A percentile compares a stretch with the other conserved stretches of the same genome.
Conservation (phyloP, 768 basidiomycete species). For the Tubosaeta sp. region DNA sequence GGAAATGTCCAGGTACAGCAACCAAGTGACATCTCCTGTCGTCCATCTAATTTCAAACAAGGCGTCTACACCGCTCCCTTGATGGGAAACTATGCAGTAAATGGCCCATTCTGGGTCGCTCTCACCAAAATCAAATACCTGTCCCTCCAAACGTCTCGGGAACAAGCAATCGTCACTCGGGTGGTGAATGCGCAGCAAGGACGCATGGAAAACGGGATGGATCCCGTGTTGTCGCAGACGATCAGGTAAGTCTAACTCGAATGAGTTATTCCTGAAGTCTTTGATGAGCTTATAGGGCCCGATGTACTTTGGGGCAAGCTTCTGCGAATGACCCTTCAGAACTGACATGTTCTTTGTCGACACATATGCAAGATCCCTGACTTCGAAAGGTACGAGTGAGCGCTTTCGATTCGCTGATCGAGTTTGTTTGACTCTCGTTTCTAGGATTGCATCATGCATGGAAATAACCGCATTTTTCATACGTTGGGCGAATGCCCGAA, state of each 20-base stretch:
- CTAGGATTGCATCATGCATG: conserved; percentile 32
- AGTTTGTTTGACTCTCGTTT: conserved; percentile 32
- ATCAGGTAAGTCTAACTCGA: conserved; percentile 3
- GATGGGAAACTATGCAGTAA: no score
- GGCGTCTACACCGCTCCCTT: no score
- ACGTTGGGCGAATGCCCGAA: conserved; percentile 21
- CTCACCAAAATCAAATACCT: not conserved
- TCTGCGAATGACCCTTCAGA: no score
- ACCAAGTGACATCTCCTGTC: no score
- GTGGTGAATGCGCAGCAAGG: conserved; percentile 21
- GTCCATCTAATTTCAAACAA: no score
- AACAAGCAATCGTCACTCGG: conserved; percentile 27
- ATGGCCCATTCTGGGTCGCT: no score
- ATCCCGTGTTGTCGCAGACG: conserved; percentile 23
- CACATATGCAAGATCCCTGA: no score
- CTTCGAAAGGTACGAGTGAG: not conserved
- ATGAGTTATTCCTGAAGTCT: no score
- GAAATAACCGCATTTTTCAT: conserved; percentile 27
- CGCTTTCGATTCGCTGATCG: conserved; percentile 24
- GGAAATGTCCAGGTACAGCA: no score
- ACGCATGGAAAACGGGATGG: conserved; percentile 32
- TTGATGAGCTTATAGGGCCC: no score
- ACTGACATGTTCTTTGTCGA: no score
- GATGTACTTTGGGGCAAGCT: no score
- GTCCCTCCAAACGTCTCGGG: conserved; percentile 12